Evolutionary conservation across 2,329 filamentous ascomycete species (phyloP).

Genomic region (Ascochyta clinopodiicola): DNA sequence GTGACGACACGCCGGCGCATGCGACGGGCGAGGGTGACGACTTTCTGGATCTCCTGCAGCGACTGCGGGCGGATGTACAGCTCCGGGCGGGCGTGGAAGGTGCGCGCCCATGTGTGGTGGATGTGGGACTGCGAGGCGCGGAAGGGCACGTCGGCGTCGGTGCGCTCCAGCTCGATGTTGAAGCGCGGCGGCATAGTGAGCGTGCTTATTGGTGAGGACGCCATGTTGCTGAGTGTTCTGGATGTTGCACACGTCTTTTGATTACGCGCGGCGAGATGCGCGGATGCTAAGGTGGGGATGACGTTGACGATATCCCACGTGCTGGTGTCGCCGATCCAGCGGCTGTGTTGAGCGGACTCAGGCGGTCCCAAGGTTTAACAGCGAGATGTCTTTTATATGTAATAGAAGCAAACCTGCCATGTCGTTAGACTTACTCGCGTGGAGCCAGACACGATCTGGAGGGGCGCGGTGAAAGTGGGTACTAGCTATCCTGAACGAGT

Average conservation of each 20-base stretch:
- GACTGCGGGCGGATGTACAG: constrained; percentile 87
- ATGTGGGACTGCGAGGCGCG: constrained; percentile 73
- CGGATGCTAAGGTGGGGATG: constrained; percentile 8
- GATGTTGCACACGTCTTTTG: background rate
- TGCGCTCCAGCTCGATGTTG: constrained; percentile 62
- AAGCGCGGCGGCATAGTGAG: constrained; percentile 50
- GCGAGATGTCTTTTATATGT: background rate
- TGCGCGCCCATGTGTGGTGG: constrained; percentile 94
- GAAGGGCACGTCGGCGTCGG: constrained; percentile 73
- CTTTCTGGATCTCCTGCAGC: constrained; percentile 81
- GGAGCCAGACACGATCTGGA: constrained; percentile 1
- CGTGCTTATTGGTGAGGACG: constrained; percentile 29
- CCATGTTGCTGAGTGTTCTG: constrained; percentile 6
- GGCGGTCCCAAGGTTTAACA: background rate
- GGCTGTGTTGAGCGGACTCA: background rate
- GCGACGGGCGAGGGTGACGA: constrained; percentile 78
- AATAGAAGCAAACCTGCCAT: background rate
- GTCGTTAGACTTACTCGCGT: background rate
- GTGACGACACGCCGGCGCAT: constrained; percentile 83
- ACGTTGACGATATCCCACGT: constrained; percentile 17
- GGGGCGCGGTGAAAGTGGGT: constrained; percentile 13
- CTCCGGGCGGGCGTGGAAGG: constrained; percentile 87
- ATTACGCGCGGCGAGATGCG: background rate
- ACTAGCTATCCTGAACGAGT: background rate
- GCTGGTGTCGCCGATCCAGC: constrained; percentile 14